Percentiles rank a stretch among this genome's conserved stretches.
phyloP scores from a whole-genome alignment of 805 yeast species.

The Wickerhamomyces queroliae region DNA sequence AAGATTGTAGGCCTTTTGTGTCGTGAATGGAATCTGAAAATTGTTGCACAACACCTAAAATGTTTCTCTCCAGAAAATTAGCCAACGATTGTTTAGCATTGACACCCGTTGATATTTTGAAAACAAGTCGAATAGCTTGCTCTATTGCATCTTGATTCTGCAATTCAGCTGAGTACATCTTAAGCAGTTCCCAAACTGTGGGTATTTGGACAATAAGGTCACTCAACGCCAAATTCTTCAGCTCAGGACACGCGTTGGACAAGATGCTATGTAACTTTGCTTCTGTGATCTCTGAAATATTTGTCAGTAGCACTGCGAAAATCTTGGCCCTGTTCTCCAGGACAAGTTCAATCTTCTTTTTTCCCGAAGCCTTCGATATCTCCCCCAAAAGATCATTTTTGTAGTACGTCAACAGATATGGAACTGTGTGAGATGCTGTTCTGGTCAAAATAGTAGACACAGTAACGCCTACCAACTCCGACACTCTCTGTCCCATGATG shows the following conservation, averaged over 20 bases:
- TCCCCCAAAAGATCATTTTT: conserved; percentile 55
- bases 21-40: conserved; percentile 79
- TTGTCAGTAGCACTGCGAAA: conserved; percentile 51
- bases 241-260: conserved; percentile 45
- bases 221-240: conserved; percentile 25
- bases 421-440: conserved; percentile 70
- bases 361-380: conserved; percentile 49
- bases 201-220: conserved; percentile 22
- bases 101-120: conserved; percentile 20
- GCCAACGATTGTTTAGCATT: conserved; percentile 25
- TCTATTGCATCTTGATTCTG: conserved; percentile 14
- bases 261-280: conserved; percentile 46
- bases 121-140: conserved; percentile 37
- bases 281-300: conserved; percentile 42
- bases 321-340: conserved; percentile 44
- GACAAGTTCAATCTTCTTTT: conserved; percentile 41
- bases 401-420: conserved; percentile 64
- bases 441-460: conserved; percentile 56
- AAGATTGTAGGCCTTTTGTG: conserved; percentile 64
- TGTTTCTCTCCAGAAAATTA: conserved; percentile 46
- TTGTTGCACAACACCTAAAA: conserved; percentile 69
- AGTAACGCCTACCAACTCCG: conserved; percentile 61
- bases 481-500: conserved; percentile 49
- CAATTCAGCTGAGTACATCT: conserved; percentile 33
- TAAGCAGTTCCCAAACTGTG: conserved; percentile 37